Evolutionary conservation across 2,329 filamentous ascomycete genomes (phyloP).

Genomic region (Nothophaeocryptopus gaeumannii): DNA sequence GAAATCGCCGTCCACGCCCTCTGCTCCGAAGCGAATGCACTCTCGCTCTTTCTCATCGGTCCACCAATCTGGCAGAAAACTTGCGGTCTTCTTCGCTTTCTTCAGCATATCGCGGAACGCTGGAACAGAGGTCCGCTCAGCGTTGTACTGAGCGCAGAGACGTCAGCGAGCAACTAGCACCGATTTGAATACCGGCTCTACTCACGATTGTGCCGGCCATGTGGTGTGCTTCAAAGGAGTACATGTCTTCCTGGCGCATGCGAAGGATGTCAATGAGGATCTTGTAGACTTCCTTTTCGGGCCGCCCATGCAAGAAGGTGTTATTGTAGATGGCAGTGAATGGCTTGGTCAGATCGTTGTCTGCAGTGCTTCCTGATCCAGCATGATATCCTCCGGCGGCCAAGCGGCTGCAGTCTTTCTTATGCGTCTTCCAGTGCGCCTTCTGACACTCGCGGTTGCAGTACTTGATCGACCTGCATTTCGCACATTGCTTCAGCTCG

Average conservation of each 20-base stretch:
- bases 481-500: constrained; percentile 24
- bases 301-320: constrained; percentile 24
- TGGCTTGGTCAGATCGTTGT: constrained; percentile 4
- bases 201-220: constrained; percentile 16
- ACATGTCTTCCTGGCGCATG: constrained; percentile 21
- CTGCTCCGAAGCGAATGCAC: constrained; percentile 9
- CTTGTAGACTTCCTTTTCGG: constrained; percentile 22
- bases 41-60: constrained; percentile 11
- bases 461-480: constrained; percentile 34
- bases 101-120: constrained; percentile 16
- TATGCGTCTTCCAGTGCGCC: constrained; percentile 35
- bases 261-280: constrained; percentile 27
- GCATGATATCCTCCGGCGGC: not conserved
- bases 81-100: constrained; percentile 11
- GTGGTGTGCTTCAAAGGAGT: constrained; percentile 14
- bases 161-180: too few species aligned
- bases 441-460: constrained; percentile 37
- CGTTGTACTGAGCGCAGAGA: constrained; percentile 9
- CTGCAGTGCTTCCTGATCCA: not conserved
- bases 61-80: constrained; percentile 22
- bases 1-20: not conserved
- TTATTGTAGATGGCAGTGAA: constrained; percentile 18
- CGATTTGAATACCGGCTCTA: too few species aligned
- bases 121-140: constrained; percentile 7
- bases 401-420: constrained; percentile 29